phyloP scores from a whole-genome alignment of 2,329 filamentous ascomycete species.

The Colletotrichum magnum region DNA sequence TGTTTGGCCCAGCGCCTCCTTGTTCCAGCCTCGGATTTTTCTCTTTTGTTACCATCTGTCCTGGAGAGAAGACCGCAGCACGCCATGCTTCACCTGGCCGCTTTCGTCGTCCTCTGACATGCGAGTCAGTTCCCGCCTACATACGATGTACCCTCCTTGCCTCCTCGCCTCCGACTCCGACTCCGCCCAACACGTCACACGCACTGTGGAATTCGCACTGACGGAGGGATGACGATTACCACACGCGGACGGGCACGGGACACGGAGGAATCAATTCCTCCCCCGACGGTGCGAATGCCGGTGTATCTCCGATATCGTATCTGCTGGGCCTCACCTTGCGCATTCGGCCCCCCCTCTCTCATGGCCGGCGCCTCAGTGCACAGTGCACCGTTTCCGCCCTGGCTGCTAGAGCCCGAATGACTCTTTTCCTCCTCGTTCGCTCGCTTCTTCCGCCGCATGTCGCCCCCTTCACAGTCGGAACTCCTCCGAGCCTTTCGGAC shows the following conservation, averaged over 20 bases:
- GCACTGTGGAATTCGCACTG: constrained; percentile 12
- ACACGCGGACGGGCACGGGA: constrained; percentile 22
- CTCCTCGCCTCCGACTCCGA: constrained; percentile 26
- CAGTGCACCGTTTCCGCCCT: constrained; percentile 8
- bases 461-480: constrained; percentile 10
- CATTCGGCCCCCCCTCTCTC: constrained; percentile 20
- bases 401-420: constrained; percentile 3
- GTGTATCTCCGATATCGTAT: constrained; percentile 43
- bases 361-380: not conserved
- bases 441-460: not conserved
- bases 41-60: constrained; percentile 4
- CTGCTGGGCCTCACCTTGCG: constrained; percentile 4
- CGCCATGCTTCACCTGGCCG: constrained; percentile 33
- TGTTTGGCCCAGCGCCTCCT: constrained; percentile 16
- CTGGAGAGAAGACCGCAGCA: constrained; percentile 12
- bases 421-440: not conserved
- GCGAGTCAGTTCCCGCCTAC: constrained; percentile 28
- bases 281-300: constrained; percentile 21
- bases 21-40: constrained; percentile 16
- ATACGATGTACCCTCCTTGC: not conserved
- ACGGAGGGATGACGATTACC: constrained; percentile 27
- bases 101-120: constrained; percentile 30
- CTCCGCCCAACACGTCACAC: constrained; percentile 22
- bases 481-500: constrained; percentile 23
- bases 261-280: constrained; percentile 8